Evolutionary conservation across 495 filamentous ascomycete species (phyloP).

Genomic region (Penicillium atrosanguineum): DNA sequence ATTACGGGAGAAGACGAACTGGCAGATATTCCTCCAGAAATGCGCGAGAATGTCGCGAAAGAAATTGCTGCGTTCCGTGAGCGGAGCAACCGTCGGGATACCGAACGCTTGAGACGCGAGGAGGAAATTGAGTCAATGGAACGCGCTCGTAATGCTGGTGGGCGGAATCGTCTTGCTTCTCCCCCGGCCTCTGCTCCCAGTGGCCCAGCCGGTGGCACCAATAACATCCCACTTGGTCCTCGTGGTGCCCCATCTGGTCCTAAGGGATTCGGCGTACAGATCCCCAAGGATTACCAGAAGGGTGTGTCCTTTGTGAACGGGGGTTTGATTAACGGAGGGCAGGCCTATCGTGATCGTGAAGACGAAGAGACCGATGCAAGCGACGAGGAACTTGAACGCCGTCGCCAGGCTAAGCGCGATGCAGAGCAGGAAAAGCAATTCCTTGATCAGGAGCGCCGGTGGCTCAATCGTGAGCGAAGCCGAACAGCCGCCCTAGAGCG

Average conservation of each 20-base stretch:
- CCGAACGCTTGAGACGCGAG: slow-evolving; percentile 81
- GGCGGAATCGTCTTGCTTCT: slow-evolving; percentile 68
- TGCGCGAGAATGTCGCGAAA: slow-evolving; percentile 92
- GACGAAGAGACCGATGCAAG: slow-evolving; percentile 88
- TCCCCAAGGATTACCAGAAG: slow-evolving; percentile 75
- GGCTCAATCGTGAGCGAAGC: slow-evolving; percentile 84
- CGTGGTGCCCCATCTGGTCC: slow-evolving; percentile 82
- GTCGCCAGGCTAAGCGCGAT: slow-evolving; percentile 66
- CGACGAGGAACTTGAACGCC: slow-evolving; percentile 79
- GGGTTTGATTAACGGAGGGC: slow-evolving; percentile 60
- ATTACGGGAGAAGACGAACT: slow-evolving; percentile 90
- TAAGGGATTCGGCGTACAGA: slow-evolving; percentile 65
- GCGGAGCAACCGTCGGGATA: slow-evolving; percentile 78
- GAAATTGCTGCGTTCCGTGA: slow-evolving; percentile 95
- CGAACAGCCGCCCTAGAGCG: slow-evolving; percentile 80
- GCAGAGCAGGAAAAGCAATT: slow-evolving; percentile 77
- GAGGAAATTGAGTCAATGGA: slow-evolving; percentile 92
- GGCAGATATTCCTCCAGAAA: slow-evolving; percentile 91
- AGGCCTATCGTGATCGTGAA: slow-evolving; percentile 57
- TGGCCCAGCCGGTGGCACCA: slow-evolving; percentile 70
- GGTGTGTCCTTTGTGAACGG: slow-evolving; percentile 89
- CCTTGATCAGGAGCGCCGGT: slow-evolving; percentile 81
- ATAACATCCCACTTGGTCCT: slow-evolving; percentile 84
- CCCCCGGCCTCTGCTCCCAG: slow-evolving; percentile 64
- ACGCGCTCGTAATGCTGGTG: slow-evolving; percentile 65